A percentile compares a stretch with the other conserved stretches of the same genome.
Conservation (phyloP, 768 basidiomycete genomes). For the Melanogaster broomeanus region DNA sequence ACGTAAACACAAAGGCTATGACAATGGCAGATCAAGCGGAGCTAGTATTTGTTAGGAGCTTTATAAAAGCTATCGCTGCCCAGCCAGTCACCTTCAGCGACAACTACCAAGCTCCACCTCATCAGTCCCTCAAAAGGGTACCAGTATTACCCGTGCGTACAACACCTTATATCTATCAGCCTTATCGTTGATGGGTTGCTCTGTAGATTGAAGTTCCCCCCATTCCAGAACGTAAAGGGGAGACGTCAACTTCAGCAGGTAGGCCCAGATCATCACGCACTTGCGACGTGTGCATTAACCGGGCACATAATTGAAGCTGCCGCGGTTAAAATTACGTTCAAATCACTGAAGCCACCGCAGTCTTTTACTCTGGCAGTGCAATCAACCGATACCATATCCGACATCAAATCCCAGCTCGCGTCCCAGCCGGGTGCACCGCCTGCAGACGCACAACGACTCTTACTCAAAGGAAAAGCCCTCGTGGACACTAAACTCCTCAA, state of each 20-base stretch:
- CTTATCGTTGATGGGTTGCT: conserved; percentile 8
- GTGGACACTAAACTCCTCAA: conserved; percentile 85
- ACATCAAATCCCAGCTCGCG: conserved; percentile 78
- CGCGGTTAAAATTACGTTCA: conserved; percentile 73
- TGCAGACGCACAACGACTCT: conserved; percentile 77
- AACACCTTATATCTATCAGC: not conserved
- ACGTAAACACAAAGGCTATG: conserved; percentile 1
- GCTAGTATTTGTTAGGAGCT: conserved; percentile 64
- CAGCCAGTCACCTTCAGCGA: conserved; percentile 71
- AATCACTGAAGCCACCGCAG: conserved; percentile 86
- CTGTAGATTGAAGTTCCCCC: conserved; percentile 59
- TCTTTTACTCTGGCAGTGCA: conserved; percentile 72
- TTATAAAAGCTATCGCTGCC: conserved; percentile 60
- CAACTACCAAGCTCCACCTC: conserved; percentile 74
- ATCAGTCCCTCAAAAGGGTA: conserved; percentile 67
- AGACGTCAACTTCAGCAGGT: conserved; percentile 35
- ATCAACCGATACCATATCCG: conserved; percentile 78
- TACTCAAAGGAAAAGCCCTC: conserved; percentile 94
- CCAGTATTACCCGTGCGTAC: conserved; percentile 64
- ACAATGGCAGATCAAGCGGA: conserved; percentile 58
- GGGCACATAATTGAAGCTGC: conserved; percentile 12
- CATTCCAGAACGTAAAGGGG: conserved; percentile 54
- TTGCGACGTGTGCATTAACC: conserved; percentile 10
- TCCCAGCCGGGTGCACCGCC: conserved; percentile 69
- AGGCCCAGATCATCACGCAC: conserved; percentile 6